Base-by-base conservation (phyloP, 352 stramenopile genomes). In the Aphanomyces cochlioides region DNA sequence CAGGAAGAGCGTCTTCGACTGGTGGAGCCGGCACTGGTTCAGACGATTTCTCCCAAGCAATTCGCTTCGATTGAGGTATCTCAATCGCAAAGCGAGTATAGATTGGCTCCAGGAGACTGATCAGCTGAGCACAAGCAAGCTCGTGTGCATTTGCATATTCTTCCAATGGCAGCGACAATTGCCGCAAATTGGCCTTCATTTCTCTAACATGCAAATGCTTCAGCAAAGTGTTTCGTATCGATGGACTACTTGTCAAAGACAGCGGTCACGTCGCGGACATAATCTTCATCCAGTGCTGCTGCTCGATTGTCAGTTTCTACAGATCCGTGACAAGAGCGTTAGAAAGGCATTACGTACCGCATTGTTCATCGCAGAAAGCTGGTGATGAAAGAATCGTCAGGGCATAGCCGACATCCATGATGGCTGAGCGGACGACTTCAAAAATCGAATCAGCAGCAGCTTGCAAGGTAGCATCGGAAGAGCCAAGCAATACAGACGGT, bases 141-240 rank as follows among this genome's bases (percentile, higher is more conserved):
- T 95, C 87, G 72, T 95, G 78, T 28, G 89, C 79, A 69, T 95
- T 89, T 36, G 87, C 87, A 56, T 90, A 95, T 65, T 88, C 84
- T 72, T 95, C 87, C 54, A 95, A 69, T 0, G 87, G 85, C 39
- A 95, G 90, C 60, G 84, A 91, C 56, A 93, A 66, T 10, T 95
- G 83, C 56, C 87, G 82, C 80, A 95, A 90, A 65, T 88, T 90
- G 4, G 74, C 61, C 69, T 93, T 95, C 85, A 95, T 95, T 74
- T 95, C 87, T 28, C 87, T 95, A 47, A 3, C 12, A 47, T 38
- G 15, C 43, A 72, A 0, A 34, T 34, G 19, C 45, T 58, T 36
- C n/a, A 21, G 6, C 45, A 21, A 10, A 17, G 13, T 13, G 19
- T 39, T 39, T 47, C 36, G 19, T n/a, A 36, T 10, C 3, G 7